phyloP scores from a whole-genome alignment of 306 rosid species.

The Glycyrrhiza uralensis region DNA sequence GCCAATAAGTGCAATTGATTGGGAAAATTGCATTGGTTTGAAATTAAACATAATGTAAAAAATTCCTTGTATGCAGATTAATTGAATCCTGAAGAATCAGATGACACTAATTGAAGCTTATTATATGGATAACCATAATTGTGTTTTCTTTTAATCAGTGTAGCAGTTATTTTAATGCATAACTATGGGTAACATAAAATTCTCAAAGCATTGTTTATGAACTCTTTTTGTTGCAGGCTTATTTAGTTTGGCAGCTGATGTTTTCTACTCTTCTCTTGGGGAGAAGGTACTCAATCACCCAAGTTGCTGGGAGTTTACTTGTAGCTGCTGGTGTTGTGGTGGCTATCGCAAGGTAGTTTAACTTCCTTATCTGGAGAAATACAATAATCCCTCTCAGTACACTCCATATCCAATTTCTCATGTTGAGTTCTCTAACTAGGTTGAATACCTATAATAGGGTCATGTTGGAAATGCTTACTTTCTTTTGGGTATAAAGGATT shows the following conservation, averaged over 20 bases:
- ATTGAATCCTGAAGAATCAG: not conserved
- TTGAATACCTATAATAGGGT: not conserved
- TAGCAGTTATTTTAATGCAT: not conserved
- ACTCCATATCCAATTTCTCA: constrained; percentile 13
- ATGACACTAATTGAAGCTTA: too few relatives aligned
- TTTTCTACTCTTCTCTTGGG: constrained; percentile 60
- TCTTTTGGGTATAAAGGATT: constrained; percentile 6
- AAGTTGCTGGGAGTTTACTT: constrained; percentile 74
- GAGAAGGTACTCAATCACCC: constrained; percentile 66
- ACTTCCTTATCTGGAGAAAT: constrained; percentile 20
- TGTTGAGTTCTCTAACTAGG: constrained; percentile 14
- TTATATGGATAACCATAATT: too few relatives aligned
- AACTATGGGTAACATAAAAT: not conserved
- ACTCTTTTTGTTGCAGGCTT: constrained; percentile 56
- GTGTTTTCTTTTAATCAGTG: not conserved
- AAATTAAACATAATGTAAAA: not conserved
- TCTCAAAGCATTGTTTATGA: constrained; percentile 7
- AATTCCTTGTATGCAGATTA: not conserved
- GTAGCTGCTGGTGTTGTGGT: constrained; percentile 71
- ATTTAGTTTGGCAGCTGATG: constrained; percentile 87
- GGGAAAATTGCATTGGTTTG: not conserved
- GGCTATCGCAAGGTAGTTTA: constrained; percentile 72
- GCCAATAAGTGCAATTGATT: not conserved
- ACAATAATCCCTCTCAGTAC: constrained; percentile 1
- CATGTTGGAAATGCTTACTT: not conserved